Conservation (phyloP, 164 flowering plant species). For the Chloranthus sessilifolius region DNA sequence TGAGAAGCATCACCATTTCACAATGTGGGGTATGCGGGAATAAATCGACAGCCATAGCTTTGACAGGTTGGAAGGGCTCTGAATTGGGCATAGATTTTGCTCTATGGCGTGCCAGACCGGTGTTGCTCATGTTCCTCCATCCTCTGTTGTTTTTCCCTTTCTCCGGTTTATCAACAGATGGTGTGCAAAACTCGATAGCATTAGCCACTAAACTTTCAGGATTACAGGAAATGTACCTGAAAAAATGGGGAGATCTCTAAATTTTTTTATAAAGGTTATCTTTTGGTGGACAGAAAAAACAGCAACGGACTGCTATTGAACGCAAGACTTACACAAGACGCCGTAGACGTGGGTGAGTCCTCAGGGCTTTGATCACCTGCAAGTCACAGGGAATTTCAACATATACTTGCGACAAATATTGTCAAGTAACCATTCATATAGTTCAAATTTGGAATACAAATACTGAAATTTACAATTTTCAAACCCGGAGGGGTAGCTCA, state of each 20-base stretch:
- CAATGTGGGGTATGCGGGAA: conserved; percentile 90
- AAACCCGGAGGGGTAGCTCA: too few species aligned
- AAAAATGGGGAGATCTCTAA: background rate
- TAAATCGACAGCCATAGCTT: conserved; percentile 88
- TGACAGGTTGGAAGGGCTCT: conserved; percentile 82
- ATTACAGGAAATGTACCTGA: conserved; percentile 92
- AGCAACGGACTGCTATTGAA: too few species aligned
- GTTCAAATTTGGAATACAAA: too few species aligned
- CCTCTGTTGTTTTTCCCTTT: conserved; percentile 55
- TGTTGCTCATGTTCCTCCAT: conserved; percentile 88
- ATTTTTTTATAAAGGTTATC: too few species aligned
- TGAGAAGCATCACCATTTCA: conserved; percentile 89
- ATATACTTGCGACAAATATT: too few species aligned
- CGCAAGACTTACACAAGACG: conserved; percentile 70
- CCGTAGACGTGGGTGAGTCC: conserved; percentile 65
- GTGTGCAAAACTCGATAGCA: conserved; percentile 88
- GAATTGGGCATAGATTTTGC: conserved; percentile 90
- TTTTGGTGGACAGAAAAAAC: too few species aligned
- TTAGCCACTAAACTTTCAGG: conserved; percentile 91
- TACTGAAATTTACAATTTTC: too few species aligned
- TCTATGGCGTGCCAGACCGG: conserved; percentile 87
- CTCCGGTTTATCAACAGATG: conserved; percentile 53
- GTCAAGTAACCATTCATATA: too few species aligned
- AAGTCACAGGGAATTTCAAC: conserved; percentile 2
- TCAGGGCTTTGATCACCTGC: conserved; percentile 76